These are phyloP conservation scores for Drosera spatulata DNA, from an alignment of 179 eudicot species.

Conservation along the genomic window DNA sequence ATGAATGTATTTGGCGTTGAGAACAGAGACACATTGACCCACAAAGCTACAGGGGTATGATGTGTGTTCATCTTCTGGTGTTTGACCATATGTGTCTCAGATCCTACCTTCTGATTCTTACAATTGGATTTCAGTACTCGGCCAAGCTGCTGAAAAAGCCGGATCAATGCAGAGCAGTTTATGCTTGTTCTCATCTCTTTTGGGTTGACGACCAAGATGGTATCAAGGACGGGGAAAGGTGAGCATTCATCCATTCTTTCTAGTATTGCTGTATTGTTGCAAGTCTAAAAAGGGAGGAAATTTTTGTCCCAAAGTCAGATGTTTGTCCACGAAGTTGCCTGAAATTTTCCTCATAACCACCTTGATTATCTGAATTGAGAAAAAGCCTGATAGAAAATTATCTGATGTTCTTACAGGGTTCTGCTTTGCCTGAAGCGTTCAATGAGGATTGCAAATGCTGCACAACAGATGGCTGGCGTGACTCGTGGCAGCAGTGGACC, in stretches of 20 bases:
- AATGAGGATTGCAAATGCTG: conserved; percentile 93
- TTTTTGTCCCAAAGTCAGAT: not conserved
- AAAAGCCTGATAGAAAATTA: not conserved
- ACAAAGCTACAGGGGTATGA: conserved; percentile 95
- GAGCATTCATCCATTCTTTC: not conserved
- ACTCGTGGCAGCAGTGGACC: conserved; percentile 98
- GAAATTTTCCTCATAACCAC: not conserved
- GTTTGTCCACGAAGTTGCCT: not conserved
- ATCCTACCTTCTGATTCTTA: not conserved
- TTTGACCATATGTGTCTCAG: not conserved
- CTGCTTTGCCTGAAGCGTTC: conserved; percentile 89
- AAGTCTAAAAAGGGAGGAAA: too few relatives aligned
- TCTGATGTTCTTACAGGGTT: conserved; percentile 44
- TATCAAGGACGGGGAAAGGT: conserved; percentile 96
- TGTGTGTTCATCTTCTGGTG: not conserved
- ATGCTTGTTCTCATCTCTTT: conserved; percentile 92
- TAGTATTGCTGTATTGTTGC: too few relatives aligned
- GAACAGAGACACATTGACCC: conserved; percentile 92
- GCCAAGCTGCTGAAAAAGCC: conserved; percentile 94
- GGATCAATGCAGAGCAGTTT: conserved; percentile 96
- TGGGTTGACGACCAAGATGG: conserved; percentile 95
- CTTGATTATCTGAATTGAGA: not conserved
- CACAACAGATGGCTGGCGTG: conserved; percentile 93
- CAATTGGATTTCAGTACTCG: conserved; percentile 49
- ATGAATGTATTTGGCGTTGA: conserved; percentile 89